phyloP scores from a whole-genome alignment of 768 basidiomycete species.

The Trametopsis cervina region DNA sequence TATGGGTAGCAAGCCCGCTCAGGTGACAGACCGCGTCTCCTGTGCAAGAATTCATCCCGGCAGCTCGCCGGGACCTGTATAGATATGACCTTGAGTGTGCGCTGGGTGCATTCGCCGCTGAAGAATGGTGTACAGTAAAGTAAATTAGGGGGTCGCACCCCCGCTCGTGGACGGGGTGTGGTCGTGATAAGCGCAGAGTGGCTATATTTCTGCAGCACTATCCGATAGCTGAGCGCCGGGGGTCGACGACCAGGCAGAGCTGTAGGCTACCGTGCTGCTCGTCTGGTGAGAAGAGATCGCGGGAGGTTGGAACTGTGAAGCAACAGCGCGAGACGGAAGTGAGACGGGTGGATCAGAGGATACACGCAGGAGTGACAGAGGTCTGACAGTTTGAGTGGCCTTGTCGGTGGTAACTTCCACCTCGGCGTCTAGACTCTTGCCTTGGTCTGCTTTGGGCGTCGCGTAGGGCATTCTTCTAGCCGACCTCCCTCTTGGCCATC shows the following conservation, averaged over 20 bases:
- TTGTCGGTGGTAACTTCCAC: conserved; percentile 11
- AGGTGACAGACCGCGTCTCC: no score
- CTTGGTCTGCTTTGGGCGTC: conserved; percentile 17
- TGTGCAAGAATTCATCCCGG: no score
- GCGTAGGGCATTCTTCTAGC: conserved; percentile 21
- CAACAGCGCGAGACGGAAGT: conserved; percentile 2
- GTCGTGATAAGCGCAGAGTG: background rate
- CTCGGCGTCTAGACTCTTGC: conserved; percentile 10
- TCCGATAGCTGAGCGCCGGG: no score
- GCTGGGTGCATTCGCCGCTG: no score
- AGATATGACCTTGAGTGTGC: no score
- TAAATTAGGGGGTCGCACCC: background rate
- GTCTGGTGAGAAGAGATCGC: background rate
- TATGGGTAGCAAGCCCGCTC: no score
- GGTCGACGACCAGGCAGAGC: background rate
- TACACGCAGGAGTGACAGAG: conserved; percentile 9
- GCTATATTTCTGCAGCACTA: no score
- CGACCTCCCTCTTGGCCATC: conserved; percentile 13
- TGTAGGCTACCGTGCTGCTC: background rate
- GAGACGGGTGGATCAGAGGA: background rate
- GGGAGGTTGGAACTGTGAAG: background rate
- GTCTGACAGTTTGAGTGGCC: background rate
- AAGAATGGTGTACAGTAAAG: background rate
- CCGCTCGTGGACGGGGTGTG: background rate
- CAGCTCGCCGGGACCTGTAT: no score